Conservation (phyloP, 108 stramenopile species). For the Cylindrotheca closterium region DNA sequence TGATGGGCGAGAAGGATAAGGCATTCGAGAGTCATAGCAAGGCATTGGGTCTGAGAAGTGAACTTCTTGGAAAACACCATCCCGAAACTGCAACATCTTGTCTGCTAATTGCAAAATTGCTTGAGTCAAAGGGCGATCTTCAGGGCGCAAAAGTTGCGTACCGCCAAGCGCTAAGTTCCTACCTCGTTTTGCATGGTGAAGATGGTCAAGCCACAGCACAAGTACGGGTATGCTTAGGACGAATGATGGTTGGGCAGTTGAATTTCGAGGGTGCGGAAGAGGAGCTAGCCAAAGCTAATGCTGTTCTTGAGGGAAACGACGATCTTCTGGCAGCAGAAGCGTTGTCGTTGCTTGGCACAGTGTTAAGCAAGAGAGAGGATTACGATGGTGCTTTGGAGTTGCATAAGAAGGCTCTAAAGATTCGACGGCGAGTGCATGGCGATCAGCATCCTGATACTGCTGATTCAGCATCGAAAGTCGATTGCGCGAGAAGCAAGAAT, state of each 20-base stretch:
- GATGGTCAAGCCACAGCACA: conserved; percentile 16
- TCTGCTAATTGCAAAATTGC: conserved; percentile 23
- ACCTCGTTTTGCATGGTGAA: conserved; percentile 12
- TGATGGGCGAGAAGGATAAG: conserved; percentile 9
- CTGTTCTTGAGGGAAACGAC: conserved; percentile 10
- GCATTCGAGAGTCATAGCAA: conserved; percentile 35
- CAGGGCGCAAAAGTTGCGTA: conserved; percentile 23
- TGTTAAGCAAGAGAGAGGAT: conserved; percentile 16
- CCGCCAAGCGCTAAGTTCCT: conserved; percentile 17
- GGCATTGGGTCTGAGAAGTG: conserved; percentile 32
- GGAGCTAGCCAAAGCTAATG: conserved; percentile 29
- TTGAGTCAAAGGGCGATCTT: conserved; percentile 24
- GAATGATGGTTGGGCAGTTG: neutral
- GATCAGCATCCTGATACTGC: conserved; percentile 21
- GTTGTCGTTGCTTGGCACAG: conserved; percentile 18
- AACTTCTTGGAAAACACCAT: conserved; percentile 29
- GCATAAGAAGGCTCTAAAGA: conserved; percentile 27
- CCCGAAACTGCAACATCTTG: conserved; percentile 25
- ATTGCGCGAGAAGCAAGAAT: neutral
- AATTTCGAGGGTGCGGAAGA: conserved; percentile 27
- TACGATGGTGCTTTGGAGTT: conserved; percentile 15
- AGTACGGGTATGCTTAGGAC: conserved; percentile 13
- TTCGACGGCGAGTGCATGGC: conserved; percentile 17
- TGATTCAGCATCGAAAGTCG: conserved; percentile 8
- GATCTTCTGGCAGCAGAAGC: conserved; percentile 26